phyloP scores from a whole-genome alignment of 2,329 filamentous ascomycete species.

The Aspergillus costaricaensis region DNA sequence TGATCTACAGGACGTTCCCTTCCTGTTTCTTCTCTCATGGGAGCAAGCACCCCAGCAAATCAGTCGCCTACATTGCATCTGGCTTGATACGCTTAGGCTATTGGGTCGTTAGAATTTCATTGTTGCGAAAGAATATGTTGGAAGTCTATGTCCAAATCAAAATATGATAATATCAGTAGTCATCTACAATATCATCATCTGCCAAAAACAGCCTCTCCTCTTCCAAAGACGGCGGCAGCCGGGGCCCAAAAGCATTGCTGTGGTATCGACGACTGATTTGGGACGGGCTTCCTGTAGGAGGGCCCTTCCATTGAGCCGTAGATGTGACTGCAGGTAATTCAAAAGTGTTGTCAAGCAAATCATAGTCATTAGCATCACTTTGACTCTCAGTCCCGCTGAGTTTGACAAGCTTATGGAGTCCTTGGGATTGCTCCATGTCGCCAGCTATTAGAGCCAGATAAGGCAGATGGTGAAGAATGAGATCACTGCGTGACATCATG shows the following conservation, averaged over 20 bases:
- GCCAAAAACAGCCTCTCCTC: constrained; percentile 71
- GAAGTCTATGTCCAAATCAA: background rate
- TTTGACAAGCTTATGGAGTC: constrained; percentile 66
- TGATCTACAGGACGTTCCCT: background rate
- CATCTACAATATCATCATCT: constrained; percentile 83
- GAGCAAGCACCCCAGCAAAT: background rate
- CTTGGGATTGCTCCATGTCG: constrained; percentile 46
- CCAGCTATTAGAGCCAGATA: constrained; percentile 71
- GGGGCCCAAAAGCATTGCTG: constrained; percentile 24
- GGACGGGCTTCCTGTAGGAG: background rate
- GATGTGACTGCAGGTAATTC: constrained; percentile 15
- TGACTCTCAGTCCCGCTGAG: background rate
- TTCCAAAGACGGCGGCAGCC: constrained; percentile 32
- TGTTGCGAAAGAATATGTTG: background rate
- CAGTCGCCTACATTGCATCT: background rate
- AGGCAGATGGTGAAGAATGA: constrained; percentile 77
- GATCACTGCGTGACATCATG: constrained; percentile 40
- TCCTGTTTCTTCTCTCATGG: background rate
- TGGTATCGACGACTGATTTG: constrained; percentile 19
- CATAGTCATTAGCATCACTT: background rate
- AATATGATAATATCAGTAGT: constrained; percentile 32
- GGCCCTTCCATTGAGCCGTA: background rate
- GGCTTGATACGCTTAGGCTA: background rate
- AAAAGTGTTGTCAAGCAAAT: background rate
- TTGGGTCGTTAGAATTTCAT: background rate